These are phyloP conservation scores for Microcyclospora pomicola DNA, from an alignment of 2,329 filamentous ascomycete species.

Conservation along the genomic window DNA sequence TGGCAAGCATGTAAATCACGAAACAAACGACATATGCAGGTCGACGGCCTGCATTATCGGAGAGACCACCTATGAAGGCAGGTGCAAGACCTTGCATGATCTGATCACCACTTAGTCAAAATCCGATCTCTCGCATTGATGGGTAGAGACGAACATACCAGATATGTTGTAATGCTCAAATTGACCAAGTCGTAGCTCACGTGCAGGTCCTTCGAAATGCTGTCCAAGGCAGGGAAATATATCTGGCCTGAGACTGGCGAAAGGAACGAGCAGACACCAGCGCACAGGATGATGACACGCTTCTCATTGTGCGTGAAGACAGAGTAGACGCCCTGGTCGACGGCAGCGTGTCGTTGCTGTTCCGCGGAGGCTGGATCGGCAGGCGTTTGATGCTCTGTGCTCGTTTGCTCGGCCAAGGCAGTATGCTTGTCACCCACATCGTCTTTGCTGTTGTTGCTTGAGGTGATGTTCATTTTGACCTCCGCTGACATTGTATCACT, in stretches of 20 bases:
- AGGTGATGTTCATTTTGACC: too few species aligned
- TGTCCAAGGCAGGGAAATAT: conserved; percentile 7
- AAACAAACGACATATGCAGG: conserved; percentile 22
- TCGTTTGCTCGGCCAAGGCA: too few species aligned
- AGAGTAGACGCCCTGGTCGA: conserved; percentile 10
- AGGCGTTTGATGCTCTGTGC: too few species aligned
- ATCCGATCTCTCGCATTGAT: neutral
- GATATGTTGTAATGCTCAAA: conserved; percentile 9
- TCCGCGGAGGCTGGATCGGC: too few species aligned
- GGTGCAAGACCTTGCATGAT: conserved; percentile 22
- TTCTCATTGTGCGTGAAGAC: conserved; percentile 9
- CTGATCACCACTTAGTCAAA: conserved; percentile 2
- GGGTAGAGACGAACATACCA: conserved; percentile 1
- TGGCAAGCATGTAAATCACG: conserved; percentile 21
- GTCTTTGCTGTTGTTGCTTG: too few species aligned
- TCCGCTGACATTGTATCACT: too few species aligned
- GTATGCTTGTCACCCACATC: too few species aligned
- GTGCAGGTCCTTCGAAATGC: conserved; percentile 6
- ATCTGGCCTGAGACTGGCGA: neutral
- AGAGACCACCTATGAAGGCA: conserved; percentile 19
- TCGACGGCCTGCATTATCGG: conserved; percentile 19
- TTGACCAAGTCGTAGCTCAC: conserved; percentile 6
- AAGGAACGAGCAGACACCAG: conserved; percentile 9
- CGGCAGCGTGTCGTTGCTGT: too few species aligned
- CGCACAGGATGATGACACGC: conserved; percentile 7